Base-by-base conservation (phyloP, 2,329 filamentous ascomycete genomes). In the Phaeosphaeriaceae sp. region DNA sequence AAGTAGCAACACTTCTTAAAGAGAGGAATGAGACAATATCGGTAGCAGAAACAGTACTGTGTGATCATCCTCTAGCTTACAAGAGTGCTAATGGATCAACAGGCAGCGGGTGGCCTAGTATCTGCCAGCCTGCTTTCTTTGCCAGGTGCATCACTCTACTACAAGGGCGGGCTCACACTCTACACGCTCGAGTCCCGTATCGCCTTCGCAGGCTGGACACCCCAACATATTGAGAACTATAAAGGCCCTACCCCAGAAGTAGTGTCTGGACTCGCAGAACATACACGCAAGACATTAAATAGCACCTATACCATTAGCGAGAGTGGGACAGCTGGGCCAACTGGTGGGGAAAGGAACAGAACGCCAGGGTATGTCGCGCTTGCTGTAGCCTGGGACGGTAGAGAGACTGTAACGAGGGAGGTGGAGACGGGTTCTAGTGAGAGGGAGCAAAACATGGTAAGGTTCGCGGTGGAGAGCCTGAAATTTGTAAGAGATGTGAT, bases 251-350 rank as follows among this genome's bases (percentile, higher is more conserved):
- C 82, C 1, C 77, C 82, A 0, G 77, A 79, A 1, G 76, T 87
- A 42, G 84, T 87, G 2, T 71, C 74, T 1, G 80, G 78, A 0
- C 63, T 87, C 6, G 85, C 84, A 0, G 76, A 77, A 33, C 79
- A 85, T 58, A 80, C 84, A 21, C 71, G 84, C n/a, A 70, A 62
- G n/a, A 81, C 77, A 36, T 67, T 87, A 20, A 74, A 75, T 6
- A 79, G 77, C 48, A 85, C 82, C 15, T 87, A 86, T 62, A 79
- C 79, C 7, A 62, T 87, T 6, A 77, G 76, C 46, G 83, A 87
- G 74, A 83, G 79, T 43, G 85, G 85, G 1, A 87, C 84, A 2
- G 85, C 84, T n/a, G 85, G 85, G 0, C 85, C 85, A 7, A 85
- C 81, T 1, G 83, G 67, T 0, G 84, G 84, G 0, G 71, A 70